Evolutionary conservation across 495 filamentous ascomycete genomes (phyloP), one percentile per base, ranked within the genome.

Genomic region (Aspergillus hancockii): DNA sequence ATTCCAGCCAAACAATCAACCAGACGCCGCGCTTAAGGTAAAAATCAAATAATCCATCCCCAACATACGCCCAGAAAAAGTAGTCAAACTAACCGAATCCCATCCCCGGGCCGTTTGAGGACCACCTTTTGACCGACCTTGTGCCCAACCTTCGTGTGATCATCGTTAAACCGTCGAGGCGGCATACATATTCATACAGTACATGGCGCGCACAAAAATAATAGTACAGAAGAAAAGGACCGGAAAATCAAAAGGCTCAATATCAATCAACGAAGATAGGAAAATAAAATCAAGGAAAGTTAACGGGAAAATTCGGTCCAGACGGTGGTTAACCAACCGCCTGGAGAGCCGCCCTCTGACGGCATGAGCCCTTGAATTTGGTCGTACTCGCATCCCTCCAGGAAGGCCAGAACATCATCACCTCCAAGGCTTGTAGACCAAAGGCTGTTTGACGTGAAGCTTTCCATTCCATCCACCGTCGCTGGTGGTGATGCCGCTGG

Each of bases 391-490:
- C 73, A 68, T 12, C 79, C 80, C 47, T 77, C 77, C 18, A 81
- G 62, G 63, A 81, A 80, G 7, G 74, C 75, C 19, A 80, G 59
- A 9, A 82, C 69, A 45, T 81, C 79, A 32, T 81, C 80, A 2
- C 78, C 75, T 7, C 79, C 72, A 14, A 79, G 68, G 49, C 76
- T 78, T 3, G 68, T 72, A 8, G 72, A 69, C 61, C 70, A 69
- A 16, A 75, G 25, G 45, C 60, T 63, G 36, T 68, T 63, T 41
- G 72, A 64, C 16, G 69, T 63, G 9, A 63, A 62, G 19, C 66
- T 65, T 5, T 70, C 71, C 18, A 59, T 56, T 8, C 75, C 68
- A 30, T 70, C 71, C 13, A 71, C 70, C 8, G 73, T 76, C 52
- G 71, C 55, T 21, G 74, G 76, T 16, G 72, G 74, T 4, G 74